Evolutionary conservation across 2,329 filamentous ascomycete species (phyloP).

Genomic region (Trichophyton equinum): DNA sequence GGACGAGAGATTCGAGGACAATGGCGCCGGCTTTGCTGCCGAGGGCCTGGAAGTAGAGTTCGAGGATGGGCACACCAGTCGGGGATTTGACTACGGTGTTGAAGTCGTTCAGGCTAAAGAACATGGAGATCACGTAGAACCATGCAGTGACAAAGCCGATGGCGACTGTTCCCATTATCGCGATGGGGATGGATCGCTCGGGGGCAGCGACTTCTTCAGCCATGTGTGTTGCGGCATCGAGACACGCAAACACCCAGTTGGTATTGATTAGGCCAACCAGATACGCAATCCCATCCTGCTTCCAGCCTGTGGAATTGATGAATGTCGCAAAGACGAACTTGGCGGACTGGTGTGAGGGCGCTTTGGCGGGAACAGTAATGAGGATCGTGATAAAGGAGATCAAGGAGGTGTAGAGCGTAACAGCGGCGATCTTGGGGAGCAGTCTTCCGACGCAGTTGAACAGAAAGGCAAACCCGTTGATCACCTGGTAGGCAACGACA

Average conservation of each 20-base stretch:
- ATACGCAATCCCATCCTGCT: slow-evolving; percentile 37
- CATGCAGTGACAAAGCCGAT: slow-evolving; percentile 40
- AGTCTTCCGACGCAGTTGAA: slow-evolving; percentile 36
- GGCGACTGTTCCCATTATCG: slow-evolving; percentile 38
- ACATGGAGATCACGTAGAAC: slow-evolving; percentile 38
- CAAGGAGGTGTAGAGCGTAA: slow-evolving; percentile 36
- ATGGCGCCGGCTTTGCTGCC: slow-evolving; percentile 34
- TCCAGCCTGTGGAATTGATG: slow-evolving; percentile 41
- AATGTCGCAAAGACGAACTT: slow-evolving; percentile 42
- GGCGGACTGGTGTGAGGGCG: slow-evolving; percentile 33
- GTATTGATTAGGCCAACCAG: slow-evolving; percentile 41
- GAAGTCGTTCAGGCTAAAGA: slow-evolving; percentile 40
- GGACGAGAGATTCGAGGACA: slow-evolving; percentile 35
- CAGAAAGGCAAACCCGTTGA: slow-evolving; percentile 37
- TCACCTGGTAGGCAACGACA: slow-evolving; percentile 36
- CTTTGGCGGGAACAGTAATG: slow-evolving; percentile 35
- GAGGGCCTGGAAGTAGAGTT: slow-evolving; percentile 36
- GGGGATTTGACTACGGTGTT: slow-evolving; percentile 26
- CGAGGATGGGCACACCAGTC: slow-evolving; percentile 37
- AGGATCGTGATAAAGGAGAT: slow-evolving; percentile 38
- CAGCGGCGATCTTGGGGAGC: slow-evolving; percentile 30
- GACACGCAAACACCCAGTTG: slow-evolving; percentile 40
- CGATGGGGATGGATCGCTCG: slow-evolving; percentile 38
- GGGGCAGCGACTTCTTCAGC: slow-evolving; percentile 40
- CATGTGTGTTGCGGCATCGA: slow-evolving; percentile 40